These are phyloP conservation scores for Ceratocystis variospora DNA, from an alignment of 2,329 filamentous ascomycete genomes.

Conservation along the genomic window DNA sequence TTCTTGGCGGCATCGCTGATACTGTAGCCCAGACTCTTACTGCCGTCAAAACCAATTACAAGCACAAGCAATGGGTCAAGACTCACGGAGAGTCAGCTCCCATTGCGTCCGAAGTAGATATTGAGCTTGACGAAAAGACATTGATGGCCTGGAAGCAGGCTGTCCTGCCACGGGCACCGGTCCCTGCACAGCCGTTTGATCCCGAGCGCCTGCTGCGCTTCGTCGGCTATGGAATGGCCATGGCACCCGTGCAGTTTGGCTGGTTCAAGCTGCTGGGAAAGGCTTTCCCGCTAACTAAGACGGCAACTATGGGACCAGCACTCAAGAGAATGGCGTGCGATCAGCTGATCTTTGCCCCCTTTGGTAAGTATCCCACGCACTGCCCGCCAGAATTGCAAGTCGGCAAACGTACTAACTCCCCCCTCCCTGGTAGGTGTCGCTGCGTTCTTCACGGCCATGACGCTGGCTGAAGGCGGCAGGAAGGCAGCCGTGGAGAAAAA, in stretches of 20 bases:
- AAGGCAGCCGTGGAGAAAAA: conserved; percentile 66
- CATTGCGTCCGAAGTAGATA: not conserved
- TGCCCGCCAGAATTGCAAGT: not conserved
- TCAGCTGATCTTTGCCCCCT: conserved; percentile 83
- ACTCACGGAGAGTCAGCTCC: conserved; percentile 36
- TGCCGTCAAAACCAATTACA: conserved; percentile 57
- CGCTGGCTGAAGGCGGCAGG: conserved; percentile 81
- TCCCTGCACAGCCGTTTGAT: conserved; percentile 53
- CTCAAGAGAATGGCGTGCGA: conserved; percentile 86
- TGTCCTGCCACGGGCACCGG: conserved; percentile 39
- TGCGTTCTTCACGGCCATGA: conserved; percentile 93
- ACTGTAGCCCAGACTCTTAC: conserved; percentile 91
- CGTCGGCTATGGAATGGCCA: conserved; percentile 93
- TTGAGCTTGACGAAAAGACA: conserved; percentile 68
- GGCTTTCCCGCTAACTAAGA: conserved; percentile 74
- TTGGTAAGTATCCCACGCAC: conserved; percentile 31
- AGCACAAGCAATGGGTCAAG: conserved; percentile 45
- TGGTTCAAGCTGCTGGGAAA: conserved; percentile 83
- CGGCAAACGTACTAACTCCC: conserved; percentile 25
- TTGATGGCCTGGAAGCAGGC: conserved; percentile 51
- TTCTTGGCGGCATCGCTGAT: conserved; percentile 89
- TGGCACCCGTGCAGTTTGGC: conserved; percentile 88
- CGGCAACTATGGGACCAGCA: conserved; percentile 57
- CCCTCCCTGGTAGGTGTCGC: conserved; percentile 35
- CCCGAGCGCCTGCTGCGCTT: conserved; percentile 89